A percentile compares a stretch with the other conserved stretches of the same genome.
Evolutionary conservation across 805 yeast genomes (phyloP).

Genomic region (Zygosaccharomyces gambellarensis): DNA sequence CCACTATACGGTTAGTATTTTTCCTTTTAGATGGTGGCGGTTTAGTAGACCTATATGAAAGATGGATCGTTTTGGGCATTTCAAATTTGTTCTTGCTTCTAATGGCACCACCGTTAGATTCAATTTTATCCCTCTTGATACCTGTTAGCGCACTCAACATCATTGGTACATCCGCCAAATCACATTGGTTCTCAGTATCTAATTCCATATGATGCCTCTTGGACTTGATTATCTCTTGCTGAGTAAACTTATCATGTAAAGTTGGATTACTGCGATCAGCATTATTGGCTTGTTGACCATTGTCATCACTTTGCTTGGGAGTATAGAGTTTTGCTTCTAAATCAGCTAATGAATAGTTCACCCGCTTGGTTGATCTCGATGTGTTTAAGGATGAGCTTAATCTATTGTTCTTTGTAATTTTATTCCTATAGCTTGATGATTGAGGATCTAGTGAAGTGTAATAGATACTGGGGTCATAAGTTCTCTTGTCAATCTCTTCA

Average conservation of each 20-base stretch:
- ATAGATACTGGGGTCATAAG: slow-evolving; percentile 33
- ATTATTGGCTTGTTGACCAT: slow-evolving; percentile 7
- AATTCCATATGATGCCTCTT: slow-evolving; percentile 32
- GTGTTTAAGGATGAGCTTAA: slow-evolving; percentile 10
- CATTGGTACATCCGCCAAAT: slow-evolving; percentile 29
- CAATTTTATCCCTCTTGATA: slow-evolving; percentile 29
- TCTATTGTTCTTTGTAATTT: slow-evolving; percentile 14
- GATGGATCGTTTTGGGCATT: slow-evolving; percentile 27
- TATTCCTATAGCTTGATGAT: slow-evolving; percentile 19
- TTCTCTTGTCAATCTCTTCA: slow-evolving; percentile 33
- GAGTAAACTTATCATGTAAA: slow-evolving; percentile 25
- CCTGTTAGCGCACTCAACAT: slow-evolving; percentile 31
- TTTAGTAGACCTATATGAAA: slow-evolving; percentile 34
- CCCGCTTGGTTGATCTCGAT: slow-evolving; percentile 30
- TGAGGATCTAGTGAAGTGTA: slow-evolving; percentile 26
- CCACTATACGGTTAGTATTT: slow-evolving; percentile 30
- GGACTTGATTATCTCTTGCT: slow-evolving; percentile 30
- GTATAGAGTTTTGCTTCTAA: slow-evolving; percentile 31
- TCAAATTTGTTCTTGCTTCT: slow-evolving; percentile 30
- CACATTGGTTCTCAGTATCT: slow-evolving; percentile 31
- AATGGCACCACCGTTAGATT: slow-evolving; percentile 18
- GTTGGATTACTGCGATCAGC: slow-evolving; percentile 7
- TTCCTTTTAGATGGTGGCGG: slow-evolving; percentile 31
- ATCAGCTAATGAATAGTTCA: slow-evolving; percentile 35
- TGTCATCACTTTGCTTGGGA: slow-evolving; percentile 12